Percentiles rank a stretch among this genome's conserved stretches.
Conservation (phyloP, 83 land plant genomes). For the Picea mariana region DNA sequence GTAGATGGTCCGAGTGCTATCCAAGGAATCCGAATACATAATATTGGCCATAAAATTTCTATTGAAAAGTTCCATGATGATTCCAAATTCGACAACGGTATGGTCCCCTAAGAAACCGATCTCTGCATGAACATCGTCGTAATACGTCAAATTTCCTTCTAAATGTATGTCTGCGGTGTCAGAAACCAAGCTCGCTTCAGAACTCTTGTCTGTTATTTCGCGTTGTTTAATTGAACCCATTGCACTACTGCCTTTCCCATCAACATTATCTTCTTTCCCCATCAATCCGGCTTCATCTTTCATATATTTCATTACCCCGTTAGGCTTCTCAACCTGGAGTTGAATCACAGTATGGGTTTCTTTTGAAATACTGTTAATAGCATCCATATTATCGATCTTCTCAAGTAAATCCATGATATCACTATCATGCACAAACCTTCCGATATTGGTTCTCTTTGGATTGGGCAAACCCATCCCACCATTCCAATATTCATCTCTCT, state of each 20-base stretch:
- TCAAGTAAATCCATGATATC: conserved; percentile 1
- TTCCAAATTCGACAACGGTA: neutral
- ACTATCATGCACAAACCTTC: neutral
- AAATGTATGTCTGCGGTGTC: neutral
- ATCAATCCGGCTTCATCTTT: neutral
- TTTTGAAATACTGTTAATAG: neutral
- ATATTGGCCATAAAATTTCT: neutral
- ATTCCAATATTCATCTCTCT: conserved; percentile 7
- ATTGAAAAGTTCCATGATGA: neutral
- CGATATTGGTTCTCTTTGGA: neutral
- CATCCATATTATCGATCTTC: neutral
- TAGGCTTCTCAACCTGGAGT: neutral
- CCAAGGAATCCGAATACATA: neutral
- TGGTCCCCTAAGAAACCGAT: neutral
- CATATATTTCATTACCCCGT: neutral
- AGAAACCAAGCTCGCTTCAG: neutral
- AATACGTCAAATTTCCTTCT: neutral
- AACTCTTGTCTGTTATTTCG: neutral
- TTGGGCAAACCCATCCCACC: neutral
- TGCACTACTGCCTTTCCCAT: neutral
- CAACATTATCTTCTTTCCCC: neutral
- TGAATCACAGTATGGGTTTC: neutral
- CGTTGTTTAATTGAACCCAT: neutral
- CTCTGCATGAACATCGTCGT: neutral
- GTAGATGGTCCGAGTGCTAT: neutral